phyloP scores from a whole-genome alignment of 306 rosid species.

The cucumber (Cucumis sativus) region Cucumber_9930_V3 NC_026659.2:3281501-3282000 shows the following conservation, averaged over 20 bases:
- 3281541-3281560: neutral
- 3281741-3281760: neutral
- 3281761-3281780: neutral
- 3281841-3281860: neutral
- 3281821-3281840: neutral
- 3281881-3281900: slow-evolving; percentile 51
- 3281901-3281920: slow-evolving; percentile 63
- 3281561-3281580: neutral
- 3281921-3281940: slow-evolving; percentile 48
- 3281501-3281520: neutral
- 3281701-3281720: neutral
- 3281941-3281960: slow-evolving; percentile 43
- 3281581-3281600: neutral
- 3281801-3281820: neutral
- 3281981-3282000: neutral
- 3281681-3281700: neutral
- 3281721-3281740: neutral
- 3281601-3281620: neutral
- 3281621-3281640: neutral
- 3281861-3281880: neutral
- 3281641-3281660: neutral
- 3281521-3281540: neutral
- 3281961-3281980: neutral
- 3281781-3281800: neutral
- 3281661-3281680: neutral